Base-by-base conservation (phyloP, 2,329 filamentous ascomycete species). In the Diaporthe australafricana region DNA sequence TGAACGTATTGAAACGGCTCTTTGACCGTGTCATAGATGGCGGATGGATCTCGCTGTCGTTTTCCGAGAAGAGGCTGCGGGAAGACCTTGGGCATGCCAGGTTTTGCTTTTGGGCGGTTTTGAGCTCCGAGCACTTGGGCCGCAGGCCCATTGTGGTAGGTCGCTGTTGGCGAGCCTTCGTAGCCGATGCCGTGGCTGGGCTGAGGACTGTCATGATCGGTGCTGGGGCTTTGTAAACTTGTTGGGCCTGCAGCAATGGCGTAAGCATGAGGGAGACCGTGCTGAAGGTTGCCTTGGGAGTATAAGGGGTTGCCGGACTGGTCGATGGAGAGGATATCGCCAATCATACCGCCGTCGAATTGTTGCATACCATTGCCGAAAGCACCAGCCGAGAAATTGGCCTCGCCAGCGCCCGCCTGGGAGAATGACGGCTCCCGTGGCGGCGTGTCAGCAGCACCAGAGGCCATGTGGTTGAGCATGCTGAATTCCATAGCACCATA, bases 401-500 rank as follows among this genome's bases (percentile, higher is more conserved):
- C 78, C 53, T 83, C 83, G 12, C 80, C 79, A 16, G 78, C 77
- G 32, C 78, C 77, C 50, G 80, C 78, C 57, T 85, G 83, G 27
- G 84, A 81, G 71, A 87, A 79, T 6, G 85, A 82, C 8, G 81
- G 80, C 72, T 96, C 94, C 69, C 90, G 90, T 6, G 92, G 90
- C 8, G 92, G 91, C 20, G 91, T 93, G 76, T 96, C 94, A n/a
- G 91, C 93, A 17, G 94, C 93, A 17, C 93, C 93, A n/a, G 93
- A 94, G 72, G 94, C 94, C 93, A 99, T 97, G 80, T 98, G 96
- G 35, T 94, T 95, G 0, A 99, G 89, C 89, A 98, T 98, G 68
- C 95, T 93, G 80, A 98, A 98, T 81, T 98, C 96, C 81, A 98
- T 88, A 22, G 95, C 96, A 73, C 95, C 96, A 79, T 98, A 99